phyloP scores from a whole-genome alignment of 805 yeast species.

The Candida germanica region DNA sequence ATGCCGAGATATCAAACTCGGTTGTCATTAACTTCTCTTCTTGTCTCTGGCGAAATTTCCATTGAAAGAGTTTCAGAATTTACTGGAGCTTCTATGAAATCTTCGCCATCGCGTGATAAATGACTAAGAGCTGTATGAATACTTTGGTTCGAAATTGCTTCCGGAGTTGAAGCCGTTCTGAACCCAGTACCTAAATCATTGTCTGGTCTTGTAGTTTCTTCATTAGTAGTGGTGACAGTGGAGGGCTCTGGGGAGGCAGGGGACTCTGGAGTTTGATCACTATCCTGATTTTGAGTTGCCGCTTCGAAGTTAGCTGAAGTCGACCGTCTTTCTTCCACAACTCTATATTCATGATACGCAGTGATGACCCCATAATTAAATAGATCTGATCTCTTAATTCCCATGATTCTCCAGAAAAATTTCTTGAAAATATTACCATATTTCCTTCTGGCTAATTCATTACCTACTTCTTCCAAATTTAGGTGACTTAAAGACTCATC shows the following conservation, averaged over 20 bases:
- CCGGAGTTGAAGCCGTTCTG: background rate
- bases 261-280: too few species aligned
- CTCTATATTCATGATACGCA: constrained; percentile 14
- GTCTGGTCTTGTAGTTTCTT: background rate
- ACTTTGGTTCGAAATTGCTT: constrained; percentile 3
- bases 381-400: constrained; percentile 46
- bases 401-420: constrained; percentile 57
- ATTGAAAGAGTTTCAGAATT: too few species aligned
- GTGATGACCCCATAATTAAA: constrained; percentile 48
- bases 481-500: constrained; percentile 32
- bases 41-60: constrained; percentile 6
- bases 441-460: constrained; percentile 31
- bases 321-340: constrained; percentile 11
- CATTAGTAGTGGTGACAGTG: background rate
- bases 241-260: background rate
- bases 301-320: background rate
- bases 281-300: background rate
- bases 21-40: constrained; percentile 3
- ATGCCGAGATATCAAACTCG: constrained; percentile 3
- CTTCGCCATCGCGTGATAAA: too few species aligned
- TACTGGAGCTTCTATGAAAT: too few species aligned
- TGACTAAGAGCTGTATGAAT: constrained; percentile 10
- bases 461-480: constrained; percentile 46
- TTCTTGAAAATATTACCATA: constrained; percentile 27
- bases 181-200: background rate